phyloP scores from a whole-genome alignment of 352 stramenopile genomes.

The Phytophthora citricola region DNA sequence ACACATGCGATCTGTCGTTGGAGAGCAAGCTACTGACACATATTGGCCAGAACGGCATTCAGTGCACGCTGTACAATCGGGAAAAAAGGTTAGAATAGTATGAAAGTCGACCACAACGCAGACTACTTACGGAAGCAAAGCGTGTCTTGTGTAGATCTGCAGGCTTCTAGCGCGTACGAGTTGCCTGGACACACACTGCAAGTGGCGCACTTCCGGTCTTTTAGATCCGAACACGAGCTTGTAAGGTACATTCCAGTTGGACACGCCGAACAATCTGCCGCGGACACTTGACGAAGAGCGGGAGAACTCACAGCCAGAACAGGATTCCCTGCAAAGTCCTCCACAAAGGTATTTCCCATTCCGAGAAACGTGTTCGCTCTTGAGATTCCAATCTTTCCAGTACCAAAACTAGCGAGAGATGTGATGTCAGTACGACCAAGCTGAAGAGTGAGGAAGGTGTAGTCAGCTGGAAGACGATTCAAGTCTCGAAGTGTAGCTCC shows the following conservation, averaged over 20 bases:
- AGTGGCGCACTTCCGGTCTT: constrained; percentile 53
- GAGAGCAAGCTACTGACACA: constrained; percentile 47
- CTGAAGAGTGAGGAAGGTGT: constrained; percentile 68
- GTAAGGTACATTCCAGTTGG: constrained; percentile 46
- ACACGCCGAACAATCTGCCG: constrained; percentile 65
- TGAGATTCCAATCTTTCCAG: constrained; percentile 58
- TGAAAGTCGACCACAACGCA: too few relatives aligned
- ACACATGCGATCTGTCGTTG: constrained; percentile 68
- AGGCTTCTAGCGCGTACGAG: constrained; percentile 57
- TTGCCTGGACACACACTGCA: constrained; percentile 71
- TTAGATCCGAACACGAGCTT: constrained; percentile 68
- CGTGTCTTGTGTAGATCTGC: constrained; percentile 62
- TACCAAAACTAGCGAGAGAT: constrained; percentile 43
- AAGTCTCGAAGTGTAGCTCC: constrained; percentile 48
- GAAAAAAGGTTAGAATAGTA: not conserved
- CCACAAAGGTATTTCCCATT: constrained; percentile 43
- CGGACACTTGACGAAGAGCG: constrained; percentile 43
- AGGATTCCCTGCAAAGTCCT: constrained; percentile 58
- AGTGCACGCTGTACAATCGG: constrained; percentile 52
- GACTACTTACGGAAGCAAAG: constrained; percentile 69
- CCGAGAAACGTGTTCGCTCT: constrained; percentile 58
- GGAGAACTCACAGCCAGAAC: constrained; percentile 33
- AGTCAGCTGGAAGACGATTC: constrained; percentile 62
- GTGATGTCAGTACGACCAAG: constrained; percentile 50
- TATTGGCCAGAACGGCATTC: constrained; percentile 68